Base-by-base conservation (phyloP, 176 grass and related monocot species). In the Carex myosuroides region DNA sequence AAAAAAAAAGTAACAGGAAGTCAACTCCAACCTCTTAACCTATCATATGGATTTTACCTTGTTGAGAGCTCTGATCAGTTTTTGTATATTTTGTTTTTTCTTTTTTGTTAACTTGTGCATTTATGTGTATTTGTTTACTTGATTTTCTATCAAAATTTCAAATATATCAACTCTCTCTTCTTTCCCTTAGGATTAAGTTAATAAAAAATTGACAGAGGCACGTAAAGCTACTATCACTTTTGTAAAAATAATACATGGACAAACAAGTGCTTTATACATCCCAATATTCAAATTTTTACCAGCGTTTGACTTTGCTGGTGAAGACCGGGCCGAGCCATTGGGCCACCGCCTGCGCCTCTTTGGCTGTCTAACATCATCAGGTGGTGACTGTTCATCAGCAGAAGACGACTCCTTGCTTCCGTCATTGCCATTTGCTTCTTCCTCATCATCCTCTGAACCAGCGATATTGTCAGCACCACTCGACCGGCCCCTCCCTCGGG, bases 371-470 rank as follows among this genome's bases (percentile, higher is more conserved):
- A 92, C 90, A 44, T 81, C 79, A 64, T 60, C 79, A 64, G 60
- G 59, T 69, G 84, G 85, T 61, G 87, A 92, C 29, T 79, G 76
- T 18, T 92, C 93, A 71, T 90, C 93, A 24, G 88, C 85, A 85
- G 83, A 90, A 55, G 88, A 90, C 10, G 68, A 75, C 61, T 87
- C 90, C 88, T 89, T 96, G 48, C 79, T 64, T 3, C 83, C 56
- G 6, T 87, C 83, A 87, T 90, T 88, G 39, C 66, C 87, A 64
- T 95, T 95, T 85, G 46, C 18, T 46, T 53, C 88, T 69, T 89
- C 90, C 24, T 92, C 87, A 50, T 91, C 88, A 83, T 92, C 91
- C 32, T 92, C 91, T 71, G 91, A 92, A 70, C 68, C 70, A 17
- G 88, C 80, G 48, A 79, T 55, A 39, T 54, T 86, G 60, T 41